A percentile compares a stretch with the other conserved stretches of the same genome.
These are phyloP conservation scores for Trichoderma sp. DNA, from an alignment of 2,329 filamentous ascomycete species.

Conservation along the genomic window DNA sequence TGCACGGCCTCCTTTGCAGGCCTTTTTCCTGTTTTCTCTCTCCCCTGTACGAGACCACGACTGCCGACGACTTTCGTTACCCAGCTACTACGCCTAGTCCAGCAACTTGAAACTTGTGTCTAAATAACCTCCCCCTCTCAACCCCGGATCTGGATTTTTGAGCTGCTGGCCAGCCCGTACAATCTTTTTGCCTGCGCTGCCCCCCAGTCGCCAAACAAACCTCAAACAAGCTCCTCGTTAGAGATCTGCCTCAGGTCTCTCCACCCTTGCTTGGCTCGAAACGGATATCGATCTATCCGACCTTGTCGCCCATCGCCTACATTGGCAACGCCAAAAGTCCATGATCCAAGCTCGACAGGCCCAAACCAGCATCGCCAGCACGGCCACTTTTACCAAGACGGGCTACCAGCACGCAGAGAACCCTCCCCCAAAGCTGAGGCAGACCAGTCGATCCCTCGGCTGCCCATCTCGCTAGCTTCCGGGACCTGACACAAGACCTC, in stretches of 20 bases:
- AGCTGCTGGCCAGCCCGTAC: neutral
- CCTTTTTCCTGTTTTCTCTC: neutral
- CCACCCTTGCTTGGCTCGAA: neutral
- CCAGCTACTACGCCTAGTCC: neutral
- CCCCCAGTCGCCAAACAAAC: neutral
- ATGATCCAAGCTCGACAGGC: neutral
- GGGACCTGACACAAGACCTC: slow-evolving; percentile 24
- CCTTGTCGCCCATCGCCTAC: neutral
- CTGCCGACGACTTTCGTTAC: neutral
- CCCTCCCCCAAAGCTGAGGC: neutral
- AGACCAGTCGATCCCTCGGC: neutral
- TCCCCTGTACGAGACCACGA: slow-evolving; percentile 17
- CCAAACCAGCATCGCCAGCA: neutral
- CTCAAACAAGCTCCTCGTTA: slow-evolving; percentile 18
- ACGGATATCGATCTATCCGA: slow-evolving; percentile 20
- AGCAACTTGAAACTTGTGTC: slow-evolving; percentile 4
- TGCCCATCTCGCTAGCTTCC: slow-evolving; percentile 16
- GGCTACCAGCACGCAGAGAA: slow-evolving; percentile 15
- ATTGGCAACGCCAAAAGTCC: neutral
- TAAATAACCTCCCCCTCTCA: neutral
- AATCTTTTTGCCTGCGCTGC: neutral
- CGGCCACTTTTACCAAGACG: neutral
- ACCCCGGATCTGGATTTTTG: neutral
- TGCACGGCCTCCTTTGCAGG: neutral
- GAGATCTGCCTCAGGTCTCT: slow-evolving; percentile 16